Evolutionary conservation across 306 rosid genomes (phyloP), one percentile per base, ranked within the genome.

Genomic region (Lotus japonicus): DNA sequence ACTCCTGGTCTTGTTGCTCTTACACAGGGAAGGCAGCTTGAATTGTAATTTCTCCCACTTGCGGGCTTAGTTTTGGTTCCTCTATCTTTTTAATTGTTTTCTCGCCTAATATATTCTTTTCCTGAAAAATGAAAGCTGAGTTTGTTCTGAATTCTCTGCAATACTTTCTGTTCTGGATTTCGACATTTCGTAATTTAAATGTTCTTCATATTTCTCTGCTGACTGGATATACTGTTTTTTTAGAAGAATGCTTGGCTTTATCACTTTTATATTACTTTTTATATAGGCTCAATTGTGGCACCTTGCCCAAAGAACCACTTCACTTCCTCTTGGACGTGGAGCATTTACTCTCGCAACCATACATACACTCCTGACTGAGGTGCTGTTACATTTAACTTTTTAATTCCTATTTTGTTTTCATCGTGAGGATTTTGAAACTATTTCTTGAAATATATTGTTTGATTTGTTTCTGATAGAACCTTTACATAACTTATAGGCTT

Each of bases 291-390:
- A 86, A 72, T 75, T 92, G 53, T 92, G 98, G 98, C 86, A 92
- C 70, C 88, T 92, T 71, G 98, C 98, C 23, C 98, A 92, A 75
- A 84, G 98, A 79, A 92, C 98, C 66, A 90, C 97, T 63, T 79
- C 97, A 65, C 96, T 92, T 79, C 94, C 98, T 70, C 78, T 92
- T 53, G 98, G 98, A 64, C 98, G 97, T 53, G 98, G 97, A 74
- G 98, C 98, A 58, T 92, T 92, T 77, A 92, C 98, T 41, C 96
- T 92, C 31, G 98, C 96, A 46, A 88, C 98, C 31, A 90, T 92
- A 81, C 83, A 88, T 78, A 92, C 98, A 64, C 98, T 92, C 67
- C 78, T 92, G 76, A 92, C 98, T 11, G 98, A 92, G 98, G 98
- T 90, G 63, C 68, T 59, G 17, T 68, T 74, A 4, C 38, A 31